Conservation (phyloP, 2,329 filamentous ascomycete genomes). For the Shiraia bambusicola region DNA sequence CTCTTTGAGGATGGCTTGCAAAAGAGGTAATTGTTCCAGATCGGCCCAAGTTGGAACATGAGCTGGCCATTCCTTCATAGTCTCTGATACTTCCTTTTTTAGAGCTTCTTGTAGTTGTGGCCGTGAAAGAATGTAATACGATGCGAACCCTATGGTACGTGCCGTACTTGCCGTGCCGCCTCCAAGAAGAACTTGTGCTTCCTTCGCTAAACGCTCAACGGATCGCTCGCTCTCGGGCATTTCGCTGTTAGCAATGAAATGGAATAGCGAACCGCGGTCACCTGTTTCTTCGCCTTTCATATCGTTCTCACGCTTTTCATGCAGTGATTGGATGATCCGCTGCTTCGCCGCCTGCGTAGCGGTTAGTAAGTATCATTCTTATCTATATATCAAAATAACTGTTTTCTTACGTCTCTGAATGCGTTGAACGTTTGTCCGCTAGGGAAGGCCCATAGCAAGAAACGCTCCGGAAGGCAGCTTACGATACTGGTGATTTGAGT, state of each 20-base stretch:
- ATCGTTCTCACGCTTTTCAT: neutral
- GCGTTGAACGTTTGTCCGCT: neutral
- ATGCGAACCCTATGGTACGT: slow-evolving; percentile 4
- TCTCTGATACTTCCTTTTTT: slow-evolving; percentile 3
- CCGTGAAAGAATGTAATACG: slow-evolving; percentile 8
- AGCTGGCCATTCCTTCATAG: slow-evolving; percentile 7
- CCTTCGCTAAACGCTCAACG: slow-evolving; percentile 20
- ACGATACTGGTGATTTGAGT: neutral
- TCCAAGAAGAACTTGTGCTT: slow-evolving; percentile 23
- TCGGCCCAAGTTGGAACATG: slow-evolving; percentile 4
- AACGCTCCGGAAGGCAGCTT: neutral
- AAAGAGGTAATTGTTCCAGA: slow-evolving; percentile 11
- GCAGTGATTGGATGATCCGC: too few species aligned
- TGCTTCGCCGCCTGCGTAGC: neutral
- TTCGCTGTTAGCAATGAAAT: slow-evolving; percentile 26
- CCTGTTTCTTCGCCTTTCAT: neutral
- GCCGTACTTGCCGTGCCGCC: slow-evolving; percentile 11
- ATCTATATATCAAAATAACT: neutral
- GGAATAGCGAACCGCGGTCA: slow-evolving; percentile 23
- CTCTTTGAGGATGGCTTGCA: slow-evolving; percentile 16
- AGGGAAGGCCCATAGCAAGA: neutral
- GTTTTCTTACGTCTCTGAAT: slow-evolving; percentile 1
- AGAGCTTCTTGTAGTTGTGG: slow-evolving; percentile 2
- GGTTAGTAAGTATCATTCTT: neutral
- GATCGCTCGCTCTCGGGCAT: slow-evolving; percentile 17